Evolutionary conservation across 345 rosid species (phyloP), one percentile per base, ranked within the genome.

Genomic region (Sisymbrium irio): DNA sequence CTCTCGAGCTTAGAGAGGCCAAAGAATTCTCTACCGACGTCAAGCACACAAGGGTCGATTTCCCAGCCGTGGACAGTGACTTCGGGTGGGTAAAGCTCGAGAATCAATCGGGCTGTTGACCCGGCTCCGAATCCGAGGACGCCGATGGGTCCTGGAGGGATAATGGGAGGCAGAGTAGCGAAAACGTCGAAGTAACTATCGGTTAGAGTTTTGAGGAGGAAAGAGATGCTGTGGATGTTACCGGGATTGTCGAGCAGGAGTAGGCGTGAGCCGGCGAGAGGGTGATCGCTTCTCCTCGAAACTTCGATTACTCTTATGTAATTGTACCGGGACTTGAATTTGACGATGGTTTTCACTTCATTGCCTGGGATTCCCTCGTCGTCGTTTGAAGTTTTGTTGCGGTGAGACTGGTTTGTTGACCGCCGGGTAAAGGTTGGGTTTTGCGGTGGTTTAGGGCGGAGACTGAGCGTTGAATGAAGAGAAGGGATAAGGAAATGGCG

Each of bases 71-170:
- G 96, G 66, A 94, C 40, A 5, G 61, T 62, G 57, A 68, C 54
- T 0, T 81, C 83, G 2, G 91, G 90, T 0, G 94, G 80, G 82
- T 94, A 86, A 32, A 87, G 56, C 65, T 88, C 93, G 3, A 94
- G 87, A 20, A 94, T 64, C 51, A 94, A 51, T 15, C 88, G 84
- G 4, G 96, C 96, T 0, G 93, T 65, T 5, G 97, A 84, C 25
- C 97, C 96, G 14, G 96, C 98, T 8, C 97, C 97, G 73, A 94
- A 87, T 2, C 91, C 97, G 46, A 93, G 88, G 69, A 93, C 44
- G n/a, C 85, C 98, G 14, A 93, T 59, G 3, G 96, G 91, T 49
- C 96, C 91, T 2, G 87, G 83, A 3, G 95, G 93, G n/a, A 88
- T 45, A 37, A 85, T 77, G 1, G 90, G 93, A 18, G 98, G 93